A percentile compares a stretch with the other conserved stretches of the same genome.
Evolutionary conservation across 495 filamentous ascomycete species (phyloP).

Genomic region (Penicillium argentinense): DNA sequence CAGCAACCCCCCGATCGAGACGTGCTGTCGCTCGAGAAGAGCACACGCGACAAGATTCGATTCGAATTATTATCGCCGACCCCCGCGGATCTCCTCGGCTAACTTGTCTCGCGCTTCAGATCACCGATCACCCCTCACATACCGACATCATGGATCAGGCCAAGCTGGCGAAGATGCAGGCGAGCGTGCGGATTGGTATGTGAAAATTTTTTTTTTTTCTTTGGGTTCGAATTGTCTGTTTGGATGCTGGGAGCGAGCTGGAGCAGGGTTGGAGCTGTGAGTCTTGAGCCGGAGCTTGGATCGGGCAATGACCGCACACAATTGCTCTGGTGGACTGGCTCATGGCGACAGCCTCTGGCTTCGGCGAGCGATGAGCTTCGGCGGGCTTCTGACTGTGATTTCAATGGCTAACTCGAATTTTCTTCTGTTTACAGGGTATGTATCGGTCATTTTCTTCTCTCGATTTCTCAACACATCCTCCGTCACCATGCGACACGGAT

Average conservation of each 20-base stretch:
- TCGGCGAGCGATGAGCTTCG: no score
- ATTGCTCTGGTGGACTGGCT: no score
- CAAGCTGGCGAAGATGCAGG: constrained; percentile 58
- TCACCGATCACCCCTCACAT: constrained; percentile 23
- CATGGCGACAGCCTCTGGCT: no score
- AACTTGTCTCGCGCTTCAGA: constrained; percentile 16
- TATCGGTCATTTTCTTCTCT: constrained; percentile 9
- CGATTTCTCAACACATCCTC: constrained; percentile 2
- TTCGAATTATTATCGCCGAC: background rate
- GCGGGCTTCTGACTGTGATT: no score
- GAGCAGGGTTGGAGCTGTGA: background rate
- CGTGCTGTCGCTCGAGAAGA: no score
- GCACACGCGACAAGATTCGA: no score
- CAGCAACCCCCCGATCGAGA: no score
- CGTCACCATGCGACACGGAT: background rate
- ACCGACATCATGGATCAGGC: constrained; percentile 55
- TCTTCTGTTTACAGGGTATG: constrained; percentile 33
- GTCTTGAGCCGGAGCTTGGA: no score
- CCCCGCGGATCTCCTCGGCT: constrained; percentile 10
- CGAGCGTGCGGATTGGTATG: constrained; percentile 58
- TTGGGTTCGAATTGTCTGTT: constrained; percentile 2
- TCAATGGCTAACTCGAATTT: constrained; percentile 4
- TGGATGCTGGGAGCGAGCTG: background rate
- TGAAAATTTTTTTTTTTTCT: constrained; percentile 19
- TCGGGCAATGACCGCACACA: no score